Evolutionary conservation across 2,329 filamentous ascomycete genomes (phyloP).

Genomic region (Remersonia thermophila): DNA sequence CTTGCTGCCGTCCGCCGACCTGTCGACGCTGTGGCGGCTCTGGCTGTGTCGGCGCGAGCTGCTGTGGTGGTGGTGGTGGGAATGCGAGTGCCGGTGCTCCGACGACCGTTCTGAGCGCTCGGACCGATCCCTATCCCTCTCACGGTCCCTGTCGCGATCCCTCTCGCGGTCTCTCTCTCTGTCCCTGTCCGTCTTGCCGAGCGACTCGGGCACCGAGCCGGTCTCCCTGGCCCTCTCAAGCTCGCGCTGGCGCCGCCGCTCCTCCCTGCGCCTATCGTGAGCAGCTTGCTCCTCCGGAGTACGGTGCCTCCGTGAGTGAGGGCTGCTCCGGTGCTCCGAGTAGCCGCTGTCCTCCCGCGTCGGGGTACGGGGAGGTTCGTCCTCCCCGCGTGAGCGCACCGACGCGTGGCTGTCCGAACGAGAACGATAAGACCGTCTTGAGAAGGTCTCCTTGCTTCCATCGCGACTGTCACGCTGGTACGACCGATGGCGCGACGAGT

Average conservation of each 20-base stretch:
- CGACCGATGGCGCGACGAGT: constrained; percentile 23
- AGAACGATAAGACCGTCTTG: constrained; percentile 21
- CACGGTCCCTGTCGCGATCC: constrained; percentile 11
- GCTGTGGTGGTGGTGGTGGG: constrained; percentile 13
- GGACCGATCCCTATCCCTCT: constrained; percentile 8
- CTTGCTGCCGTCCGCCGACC: constrained; percentile 16
- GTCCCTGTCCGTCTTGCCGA: constrained; percentile 9
- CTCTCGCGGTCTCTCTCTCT: constrained; percentile 1
- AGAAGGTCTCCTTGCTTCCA: constrained; percentile 19
- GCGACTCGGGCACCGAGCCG: constrained; percentile 8
- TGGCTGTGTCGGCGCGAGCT: constrained; percentile 18
- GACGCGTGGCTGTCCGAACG: constrained; percentile 27
- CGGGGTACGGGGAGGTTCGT: constrained; percentile 26
- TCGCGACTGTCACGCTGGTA: constrained; percentile 24
- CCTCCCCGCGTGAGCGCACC: constrained; percentile 22
- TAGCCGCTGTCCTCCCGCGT: constrained; percentile 35
- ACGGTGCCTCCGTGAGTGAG: constrained; percentile 25
- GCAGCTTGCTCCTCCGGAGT: constrained; percentile 38
- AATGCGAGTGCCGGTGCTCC: constrained; percentile 9
- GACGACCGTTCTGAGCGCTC: no score
- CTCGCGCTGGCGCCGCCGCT: constrained; percentile 30
- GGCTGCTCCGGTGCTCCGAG: constrained; percentile 28
- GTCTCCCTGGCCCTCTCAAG: constrained; percentile 14
- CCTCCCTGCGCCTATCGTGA: constrained; percentile 37
- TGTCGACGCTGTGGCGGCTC: constrained; percentile 14